Percentiles rank a stretch among this genome's conserved stretches.
Evolutionary conservation across 805 yeast species (phyloP).

Genomic region (Ogataea glucozyma): DNA sequence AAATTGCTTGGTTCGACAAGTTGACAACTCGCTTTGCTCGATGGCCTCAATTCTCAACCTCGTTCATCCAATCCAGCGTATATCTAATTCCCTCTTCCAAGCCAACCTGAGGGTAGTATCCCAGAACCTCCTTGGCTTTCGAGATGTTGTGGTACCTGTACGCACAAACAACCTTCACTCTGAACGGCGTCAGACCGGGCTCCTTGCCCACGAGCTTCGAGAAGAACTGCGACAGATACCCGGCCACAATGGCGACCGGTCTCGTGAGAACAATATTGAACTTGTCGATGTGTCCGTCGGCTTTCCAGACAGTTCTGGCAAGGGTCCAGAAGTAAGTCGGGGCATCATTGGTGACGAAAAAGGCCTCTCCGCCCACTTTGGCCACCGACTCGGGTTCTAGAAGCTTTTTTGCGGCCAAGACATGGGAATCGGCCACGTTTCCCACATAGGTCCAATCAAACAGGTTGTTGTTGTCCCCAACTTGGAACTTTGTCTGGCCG

Average conservation of each 20-base stretch:
- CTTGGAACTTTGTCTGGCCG: constrained; percentile 89
- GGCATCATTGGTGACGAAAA: constrained; percentile 88
- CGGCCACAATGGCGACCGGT: constrained; percentile 77
- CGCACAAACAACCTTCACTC: constrained; percentile 92
- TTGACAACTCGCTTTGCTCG: too few relatives aligned
- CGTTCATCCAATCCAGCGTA: constrained; percentile 89
- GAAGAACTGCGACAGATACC: constrained; percentile 76
- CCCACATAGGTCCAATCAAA: constrained; percentile 99
- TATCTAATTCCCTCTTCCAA: constrained; percentile 76
- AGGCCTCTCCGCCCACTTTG: constrained; percentile 78
- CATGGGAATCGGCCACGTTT: constrained; percentile 96
- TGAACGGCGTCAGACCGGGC: constrained; percentile 93
- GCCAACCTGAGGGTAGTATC: constrained; percentile 77
- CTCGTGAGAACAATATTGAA: constrained; percentile 67
- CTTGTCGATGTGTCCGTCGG: constrained; percentile 82
- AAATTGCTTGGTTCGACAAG: too few relatives aligned
- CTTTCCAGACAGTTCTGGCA: constrained; percentile 96
- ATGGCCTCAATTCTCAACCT: constrained; percentile 43
- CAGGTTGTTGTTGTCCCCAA: constrained; percentile 90
- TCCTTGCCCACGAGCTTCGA: constrained; percentile 75
- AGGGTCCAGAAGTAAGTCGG: constrained; percentile 97
- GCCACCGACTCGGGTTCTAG: constrained; percentile 45
- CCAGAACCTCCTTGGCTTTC: constrained; percentile 78
- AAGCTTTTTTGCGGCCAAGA: constrained; percentile 81
- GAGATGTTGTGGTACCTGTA: constrained; percentile 88